phyloP scores from a whole-genome alignment of 2,329 filamentous ascomycete species.

The Exophiala calicioides region DNA sequence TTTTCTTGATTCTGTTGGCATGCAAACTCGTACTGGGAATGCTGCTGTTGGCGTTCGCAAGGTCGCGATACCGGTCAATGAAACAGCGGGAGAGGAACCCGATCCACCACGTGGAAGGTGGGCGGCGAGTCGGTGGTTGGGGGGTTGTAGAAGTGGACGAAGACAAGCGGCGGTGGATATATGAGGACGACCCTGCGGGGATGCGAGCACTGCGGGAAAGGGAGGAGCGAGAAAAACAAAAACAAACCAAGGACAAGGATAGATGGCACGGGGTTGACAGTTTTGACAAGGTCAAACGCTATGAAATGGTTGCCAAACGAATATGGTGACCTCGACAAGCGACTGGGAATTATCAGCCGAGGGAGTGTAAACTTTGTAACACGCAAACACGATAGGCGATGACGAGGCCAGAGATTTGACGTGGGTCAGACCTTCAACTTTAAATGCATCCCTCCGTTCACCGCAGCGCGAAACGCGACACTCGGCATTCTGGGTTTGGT shows the following conservation, averaged over 20 bases:
- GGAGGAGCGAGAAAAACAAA: conserved; percentile 61
- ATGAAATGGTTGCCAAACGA: conserved; percentile 94
- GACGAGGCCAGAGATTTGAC: neutral
- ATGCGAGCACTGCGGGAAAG: conserved; percentile 64
- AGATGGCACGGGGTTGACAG: conserved; percentile 58
- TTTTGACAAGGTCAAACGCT: conserved; percentile 70
- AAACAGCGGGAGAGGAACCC: conserved; percentile 66
- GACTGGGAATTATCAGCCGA: too few species aligned
- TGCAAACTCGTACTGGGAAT: conserved; percentile 87
- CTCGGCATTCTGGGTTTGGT: too few species aligned
- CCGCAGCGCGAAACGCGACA: too few species aligned
- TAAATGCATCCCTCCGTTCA: too few species aligned
- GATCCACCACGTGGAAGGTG: conserved; percentile 69
- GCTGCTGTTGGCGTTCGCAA: conserved; percentile 75
- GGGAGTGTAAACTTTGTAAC: neutral
- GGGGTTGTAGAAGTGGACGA: conserved; percentile 87
- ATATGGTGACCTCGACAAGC: conserved; percentile 86
- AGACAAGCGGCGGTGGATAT: conserved; percentile 81
- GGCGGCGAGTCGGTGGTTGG: conserved; percentile 75
- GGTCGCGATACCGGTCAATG: conserved; percentile 79
- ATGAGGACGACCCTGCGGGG: conserved; percentile 77
- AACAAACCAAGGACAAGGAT: conserved; percentile 57
- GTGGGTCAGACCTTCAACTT: too few species aligned
- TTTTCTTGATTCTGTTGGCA: conserved; percentile 81
- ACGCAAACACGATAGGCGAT: neutral